Conservation (phyloP, 495 filamentous ascomycete species). For the Pseudevernia furfuracea region DNA sequence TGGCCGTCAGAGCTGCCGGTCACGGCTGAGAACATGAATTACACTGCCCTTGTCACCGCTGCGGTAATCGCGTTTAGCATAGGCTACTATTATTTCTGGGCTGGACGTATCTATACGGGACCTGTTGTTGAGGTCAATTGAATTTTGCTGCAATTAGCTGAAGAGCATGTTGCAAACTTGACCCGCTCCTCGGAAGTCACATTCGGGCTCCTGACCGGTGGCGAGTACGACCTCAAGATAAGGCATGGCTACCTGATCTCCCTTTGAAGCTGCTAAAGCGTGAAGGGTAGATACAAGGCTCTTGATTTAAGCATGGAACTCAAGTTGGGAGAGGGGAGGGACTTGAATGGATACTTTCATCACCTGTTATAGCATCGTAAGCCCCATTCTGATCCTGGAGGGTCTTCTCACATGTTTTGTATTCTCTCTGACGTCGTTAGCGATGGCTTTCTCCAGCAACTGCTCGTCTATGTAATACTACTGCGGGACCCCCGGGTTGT, state of each 20-base stretch:
- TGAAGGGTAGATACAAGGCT: neutral
- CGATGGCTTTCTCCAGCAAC: neutral
- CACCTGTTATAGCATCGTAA: neutral
- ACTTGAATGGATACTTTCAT: neutral
- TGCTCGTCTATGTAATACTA: neutral
- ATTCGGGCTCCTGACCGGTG: neutral
- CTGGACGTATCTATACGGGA: constrained; percentile 2
- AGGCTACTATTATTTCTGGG: neutral
- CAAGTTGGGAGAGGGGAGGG: too few species aligned
- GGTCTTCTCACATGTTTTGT: neutral
- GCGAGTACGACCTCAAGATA: constrained; percentile 9
- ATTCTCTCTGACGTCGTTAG: neutral
- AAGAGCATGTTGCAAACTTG: neutral
- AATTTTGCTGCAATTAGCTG: neutral
- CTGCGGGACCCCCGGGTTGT: too few species aligned
- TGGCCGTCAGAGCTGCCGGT: constrained; percentile 9
- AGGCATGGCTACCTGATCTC: neutral
- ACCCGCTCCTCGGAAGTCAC: neutral
- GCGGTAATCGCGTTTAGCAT: neutral
- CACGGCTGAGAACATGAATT: constrained; percentile 10
- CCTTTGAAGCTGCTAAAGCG: constrained; percentile 12
- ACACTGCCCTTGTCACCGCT: neutral
- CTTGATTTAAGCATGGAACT: neutral
- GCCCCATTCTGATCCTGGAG: neutral
- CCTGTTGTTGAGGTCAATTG: constrained; percentile 3